These are phyloP conservation scores for Scedosporium minutisporum DNA, from an alignment of 2,329 filamentous ascomycete genomes.

Conservation along the genomic window DNA sequence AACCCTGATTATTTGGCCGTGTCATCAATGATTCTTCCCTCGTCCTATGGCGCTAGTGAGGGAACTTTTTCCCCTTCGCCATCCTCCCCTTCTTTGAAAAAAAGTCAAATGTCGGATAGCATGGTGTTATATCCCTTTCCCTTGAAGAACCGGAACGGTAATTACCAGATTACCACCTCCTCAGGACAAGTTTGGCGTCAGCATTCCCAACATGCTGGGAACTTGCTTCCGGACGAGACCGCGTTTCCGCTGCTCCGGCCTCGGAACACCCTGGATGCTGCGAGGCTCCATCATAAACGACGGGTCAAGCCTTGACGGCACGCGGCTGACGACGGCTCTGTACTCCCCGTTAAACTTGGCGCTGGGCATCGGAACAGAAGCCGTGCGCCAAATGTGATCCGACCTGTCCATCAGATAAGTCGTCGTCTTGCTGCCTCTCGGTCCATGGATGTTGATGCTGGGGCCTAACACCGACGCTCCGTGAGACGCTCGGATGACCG, in stretches of 20 bases:
- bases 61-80: no score
- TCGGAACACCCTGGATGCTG: conserved; percentile 78
- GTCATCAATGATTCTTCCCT: no score
- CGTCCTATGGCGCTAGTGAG: no score
- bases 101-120: no score
- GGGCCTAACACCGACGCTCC: conserved; percentile 21
- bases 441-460: conserved; percentile 18
- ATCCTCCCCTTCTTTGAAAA: no score
- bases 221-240: conserved; percentile 49
- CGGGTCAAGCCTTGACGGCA: conserved; percentile 76
- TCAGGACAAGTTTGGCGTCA: conserved; percentile 18
- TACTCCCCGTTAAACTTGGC: conserved; percentile 56
- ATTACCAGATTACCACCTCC: background rate
- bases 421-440: conserved; percentile 24
- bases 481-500: conserved; percentile 48
- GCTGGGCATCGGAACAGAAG: conserved; percentile 49
- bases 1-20: no score
- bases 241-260: conserved; percentile 41
- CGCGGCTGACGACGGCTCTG: conserved; percentile 48
- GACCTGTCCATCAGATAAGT: conserved; percentile 62
- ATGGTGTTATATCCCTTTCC: background rate
- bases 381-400: conserved; percentile 72
- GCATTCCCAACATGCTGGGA: conserved; percentile 34
- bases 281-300: conserved; percentile 86
- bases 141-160: no score